Conservation (phyloP, 2,329 filamentous ascomycete species). For the Diaporthe citri region DNA sequence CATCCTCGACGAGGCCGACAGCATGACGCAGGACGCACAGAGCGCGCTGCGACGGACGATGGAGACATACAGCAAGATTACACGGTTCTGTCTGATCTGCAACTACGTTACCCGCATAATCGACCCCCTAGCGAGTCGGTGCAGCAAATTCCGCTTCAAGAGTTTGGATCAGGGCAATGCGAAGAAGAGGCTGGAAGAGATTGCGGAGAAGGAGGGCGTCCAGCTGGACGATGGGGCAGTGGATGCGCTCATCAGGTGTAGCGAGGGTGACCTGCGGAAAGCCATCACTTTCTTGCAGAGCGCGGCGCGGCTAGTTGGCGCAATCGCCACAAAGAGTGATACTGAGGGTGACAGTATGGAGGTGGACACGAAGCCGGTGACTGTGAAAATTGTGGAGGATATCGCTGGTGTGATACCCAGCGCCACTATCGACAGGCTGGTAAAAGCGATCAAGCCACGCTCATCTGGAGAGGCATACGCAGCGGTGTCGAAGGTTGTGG, state of each 20-base stretch:
- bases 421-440: conserved; percentile 75
- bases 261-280: conserved; percentile 94
- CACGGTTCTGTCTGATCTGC: conserved; percentile 95
- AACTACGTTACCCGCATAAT: conserved; percentile 99
- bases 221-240: conserved; percentile 81
- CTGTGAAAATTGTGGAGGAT: conserved; percentile 86
- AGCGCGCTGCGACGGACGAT: conserved; percentile 93
- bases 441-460: conserved; percentile 81
- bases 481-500: conserved; percentile 81
- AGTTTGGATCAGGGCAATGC: conserved; percentile 90
- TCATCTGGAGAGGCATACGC: conserved; percentile 76
- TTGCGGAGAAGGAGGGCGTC: conserved; percentile 84
- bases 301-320: conserved; percentile 88
- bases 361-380: conserved; percentile 72
- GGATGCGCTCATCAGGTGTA: conserved; percentile 86
- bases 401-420: conserved; percentile 95
- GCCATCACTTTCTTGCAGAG: conserved; percentile 97
- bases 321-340: conserved; percentile 61
- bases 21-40: conserved; percentile 99
- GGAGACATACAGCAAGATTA: conserved; percentile 98
- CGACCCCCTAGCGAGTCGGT: conserved; percentile 91
- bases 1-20: conserved; percentile 97
- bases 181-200: conserved; percentile 81
- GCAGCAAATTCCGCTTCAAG: conserved; percentile 98
- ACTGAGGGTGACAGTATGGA: conserved; percentile 69